Conservation (phyloP, 2,329 filamentous ascomycete species). For the Epichloe scottii region DNA sequence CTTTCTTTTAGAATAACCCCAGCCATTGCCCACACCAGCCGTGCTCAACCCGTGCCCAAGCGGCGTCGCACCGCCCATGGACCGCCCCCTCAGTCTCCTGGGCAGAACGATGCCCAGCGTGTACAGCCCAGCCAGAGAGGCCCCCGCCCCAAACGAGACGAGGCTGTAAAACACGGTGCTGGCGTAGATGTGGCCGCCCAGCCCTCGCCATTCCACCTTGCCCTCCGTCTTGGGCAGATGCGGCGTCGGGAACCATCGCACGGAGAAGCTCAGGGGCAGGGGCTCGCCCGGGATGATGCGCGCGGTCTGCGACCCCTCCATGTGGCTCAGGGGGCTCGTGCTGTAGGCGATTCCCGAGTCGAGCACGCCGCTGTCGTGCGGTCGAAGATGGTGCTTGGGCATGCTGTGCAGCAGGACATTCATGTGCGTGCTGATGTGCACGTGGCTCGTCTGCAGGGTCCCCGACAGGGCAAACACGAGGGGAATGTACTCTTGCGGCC, state of each 20-base stretch:
- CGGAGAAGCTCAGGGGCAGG: conserved; percentile 63
- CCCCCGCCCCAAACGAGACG: conserved; percentile 45
- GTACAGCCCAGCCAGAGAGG: conserved; percentile 41
- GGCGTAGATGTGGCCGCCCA: conserved; percentile 51
- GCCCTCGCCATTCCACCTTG: conserved; percentile 50
- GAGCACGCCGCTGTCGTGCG: conserved; percentile 62
- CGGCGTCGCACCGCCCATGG: conserved; percentile 44
- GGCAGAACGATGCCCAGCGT: conserved; percentile 49
- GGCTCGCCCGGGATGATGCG: conserved; percentile 80
- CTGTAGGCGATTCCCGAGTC: conserved; percentile 83
- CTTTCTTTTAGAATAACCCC: conserved; percentile 43
- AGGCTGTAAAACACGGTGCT: conserved; percentile 52
- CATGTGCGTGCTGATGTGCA: conserved; percentile 81
- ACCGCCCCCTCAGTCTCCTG: conserved; percentile 34
- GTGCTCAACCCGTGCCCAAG: conserved; percentile 39
- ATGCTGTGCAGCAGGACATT: conserved; percentile 74
- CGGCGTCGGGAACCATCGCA: conserved; percentile 77
- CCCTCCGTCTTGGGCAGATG: conserved; percentile 56
- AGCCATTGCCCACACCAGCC: conserved; percentile 40
- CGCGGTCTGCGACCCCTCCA: conserved; percentile 38
- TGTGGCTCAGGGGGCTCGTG: conserved; percentile 56
- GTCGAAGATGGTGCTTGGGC: conserved; percentile 49
- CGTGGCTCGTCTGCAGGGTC: conserved; percentile 74
- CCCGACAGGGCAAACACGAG: conserved; percentile 82
- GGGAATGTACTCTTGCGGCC: conserved; percentile 57